Conservation (phyloP, 805 yeast species). For the Blastobotrys muscicola region DNA sequence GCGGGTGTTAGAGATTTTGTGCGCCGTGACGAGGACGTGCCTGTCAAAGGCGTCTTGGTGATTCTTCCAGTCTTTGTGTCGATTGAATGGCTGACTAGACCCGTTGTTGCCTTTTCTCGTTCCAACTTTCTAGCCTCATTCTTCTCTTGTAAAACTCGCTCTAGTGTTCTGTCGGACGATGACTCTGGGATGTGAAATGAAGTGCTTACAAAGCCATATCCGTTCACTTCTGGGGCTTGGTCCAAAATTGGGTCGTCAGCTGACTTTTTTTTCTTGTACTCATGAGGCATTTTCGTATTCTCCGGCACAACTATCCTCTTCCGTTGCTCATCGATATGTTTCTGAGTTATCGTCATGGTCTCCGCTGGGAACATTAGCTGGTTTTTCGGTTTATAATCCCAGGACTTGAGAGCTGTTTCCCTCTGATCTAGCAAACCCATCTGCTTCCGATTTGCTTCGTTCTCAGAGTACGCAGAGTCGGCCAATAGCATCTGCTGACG, state of each 20-base stretch:
- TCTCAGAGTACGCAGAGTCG: not conserved
- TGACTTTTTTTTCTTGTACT: no score
- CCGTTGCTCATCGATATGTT: not conserved
- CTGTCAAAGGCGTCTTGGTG: slow-evolving; percentile 7
- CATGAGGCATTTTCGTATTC: no score
- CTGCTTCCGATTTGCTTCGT: not conserved
- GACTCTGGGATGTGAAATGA: slow-evolving; percentile 11
- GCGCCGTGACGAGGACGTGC: no score
- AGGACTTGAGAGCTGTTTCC: not conserved
- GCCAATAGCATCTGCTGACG: not conserved
- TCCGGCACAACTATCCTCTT: not conserved
- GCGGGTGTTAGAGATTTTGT: slow-evolving; percentile 9
- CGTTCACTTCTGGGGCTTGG: slow-evolving; percentile 8
- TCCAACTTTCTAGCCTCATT: slow-evolving; percentile 3
- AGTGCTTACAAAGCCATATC: slow-evolving; percentile 11
- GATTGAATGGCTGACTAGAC: slow-evolving; percentile 1
- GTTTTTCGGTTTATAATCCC: not conserved
- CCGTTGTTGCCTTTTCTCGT: slow-evolving; percentile 1
- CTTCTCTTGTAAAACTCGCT: not conserved
- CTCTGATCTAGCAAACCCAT: no score
- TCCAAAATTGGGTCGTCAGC: no score
- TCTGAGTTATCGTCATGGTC: not conserved
- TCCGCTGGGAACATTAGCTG: not conserved
- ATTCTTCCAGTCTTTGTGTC: slow-evolving; percentile 7
- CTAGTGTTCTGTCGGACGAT: slow-evolving; percentile 1